Evolutionary conservation across 2,329 filamentous ascomycete genomes (phyloP), one percentile per base, ranked within the genome.

Genomic region (Penicillium sp.): DNA sequence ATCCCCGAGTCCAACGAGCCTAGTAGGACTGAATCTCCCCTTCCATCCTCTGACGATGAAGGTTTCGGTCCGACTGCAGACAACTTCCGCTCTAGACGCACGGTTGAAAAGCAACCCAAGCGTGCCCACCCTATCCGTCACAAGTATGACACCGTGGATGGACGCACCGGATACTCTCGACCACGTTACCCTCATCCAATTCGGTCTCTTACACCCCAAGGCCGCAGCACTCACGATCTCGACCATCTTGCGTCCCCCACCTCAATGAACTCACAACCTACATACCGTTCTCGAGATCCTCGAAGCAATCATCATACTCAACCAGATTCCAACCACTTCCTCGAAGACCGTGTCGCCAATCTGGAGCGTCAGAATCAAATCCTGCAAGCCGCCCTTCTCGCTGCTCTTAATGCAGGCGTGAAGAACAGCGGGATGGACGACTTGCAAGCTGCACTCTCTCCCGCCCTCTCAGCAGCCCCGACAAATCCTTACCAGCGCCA

Each of bases 281-380:
- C 61, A 3, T 56, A 58, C 29, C 53, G 59, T 43, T 61, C 58
- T 15, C 51, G 57, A 20, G 58, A 66, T 1, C 55, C 59, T 7
- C 62, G 53, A 10, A 49, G 48, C 26, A 56, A 54, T 18, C 60
- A 58, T 15, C 53, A 47, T n/a, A 43, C 50, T 17, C 54, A 51
- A 15, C 39, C 53, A 7, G 48, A 37, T 17, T 7, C 52, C 4
- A 51, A 52, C 15, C 58, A 63, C n/a, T 58, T 61, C 34, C 66
- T 75, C 6, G 71, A 75, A 51, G 66, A 67, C 13, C 71, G 72
- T 13, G 65, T 75, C 29, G 64, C 68, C 7, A 65, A 69, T 18
- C 67, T 76, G 7, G 72, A 75, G 50, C 71, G 69, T 12, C 73
- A 76, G 44, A 76, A 76, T 57, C 69, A 70, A 48, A 66, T 75